phyloP scores from a whole-genome alignment of 2,329 filamentous ascomycete species.

The Lasiodiplodia citricola region DNA sequence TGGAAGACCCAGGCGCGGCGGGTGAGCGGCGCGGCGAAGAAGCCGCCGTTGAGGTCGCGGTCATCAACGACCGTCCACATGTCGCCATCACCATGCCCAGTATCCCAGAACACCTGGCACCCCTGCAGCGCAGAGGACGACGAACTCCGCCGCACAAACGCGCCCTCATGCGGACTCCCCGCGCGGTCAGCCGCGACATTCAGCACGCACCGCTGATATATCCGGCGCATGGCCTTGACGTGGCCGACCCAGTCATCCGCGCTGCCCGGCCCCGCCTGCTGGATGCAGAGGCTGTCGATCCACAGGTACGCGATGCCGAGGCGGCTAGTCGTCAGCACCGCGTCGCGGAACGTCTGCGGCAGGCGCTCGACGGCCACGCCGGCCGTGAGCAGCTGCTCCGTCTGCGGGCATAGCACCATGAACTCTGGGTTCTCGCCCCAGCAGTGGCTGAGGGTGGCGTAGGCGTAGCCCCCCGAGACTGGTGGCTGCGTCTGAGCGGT shows the following conservation, averaged over 20 bases:
- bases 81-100: background rate
- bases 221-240: background rate
- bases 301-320: constrained; percentile 22
- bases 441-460: constrained; percentile 30
- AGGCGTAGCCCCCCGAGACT: background rate
- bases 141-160: background rate
- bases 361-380: background rate
- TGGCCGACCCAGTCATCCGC: constrained; percentile 24
- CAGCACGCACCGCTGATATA: constrained; percentile 15
- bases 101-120: background rate
- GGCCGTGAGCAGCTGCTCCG: too few species aligned
- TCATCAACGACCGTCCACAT: background rate
- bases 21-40: background rate
- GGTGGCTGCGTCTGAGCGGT: background rate
- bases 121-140: background rate
- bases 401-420: background rate
- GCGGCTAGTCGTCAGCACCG: background rate
- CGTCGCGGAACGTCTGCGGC: constrained; percentile 15
- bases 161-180: background rate
- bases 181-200: constrained; percentile 16
- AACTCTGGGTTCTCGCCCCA: constrained; percentile 26
- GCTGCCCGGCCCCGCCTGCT: constrained; percentile 22
- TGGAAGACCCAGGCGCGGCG: constrained; percentile 20
- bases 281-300: constrained; percentile 29
- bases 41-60: background rate